Percentiles rank a stretch among this genome's conserved stretches.
These are phyloP conservation scores for Pythium biforme DNA, from an alignment of 352 stramenopile genomes.

Conservation along the genomic window DNA sequence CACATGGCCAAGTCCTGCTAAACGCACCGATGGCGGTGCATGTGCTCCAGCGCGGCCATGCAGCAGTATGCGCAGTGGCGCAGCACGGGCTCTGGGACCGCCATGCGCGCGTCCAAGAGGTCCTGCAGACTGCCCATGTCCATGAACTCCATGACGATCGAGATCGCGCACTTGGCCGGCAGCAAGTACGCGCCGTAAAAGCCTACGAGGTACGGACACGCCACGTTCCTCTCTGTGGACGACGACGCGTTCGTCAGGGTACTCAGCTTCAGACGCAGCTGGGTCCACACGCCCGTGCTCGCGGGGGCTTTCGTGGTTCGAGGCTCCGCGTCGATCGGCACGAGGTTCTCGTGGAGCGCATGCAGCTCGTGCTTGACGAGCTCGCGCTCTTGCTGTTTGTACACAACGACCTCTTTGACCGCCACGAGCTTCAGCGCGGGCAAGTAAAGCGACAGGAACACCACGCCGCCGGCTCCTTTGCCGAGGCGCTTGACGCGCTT, in stretches of 20 bases:
- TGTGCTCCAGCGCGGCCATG: slow-evolving; percentile 77
- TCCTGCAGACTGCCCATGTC: slow-evolving; percentile 88
- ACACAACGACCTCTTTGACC: slow-evolving; percentile 83
- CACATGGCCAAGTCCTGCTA: too few relatives aligned
- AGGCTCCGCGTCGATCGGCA: slow-evolving; percentile 45
- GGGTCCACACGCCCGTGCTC: slow-evolving; percentile 11
- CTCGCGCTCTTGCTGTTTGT: slow-evolving; percentile 73
- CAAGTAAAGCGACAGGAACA: slow-evolving; percentile 84
- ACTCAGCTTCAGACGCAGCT: slow-evolving; percentile 17
- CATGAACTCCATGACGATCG: slow-evolving; percentile 93
- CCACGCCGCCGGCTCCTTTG: slow-evolving; percentile 80
- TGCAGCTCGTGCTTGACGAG: slow-evolving; percentile 88
- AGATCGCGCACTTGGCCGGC: slow-evolving; percentile 66
- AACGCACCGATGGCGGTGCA: slow-evolving; percentile 71
- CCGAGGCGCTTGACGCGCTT: slow-evolving; percentile 71
- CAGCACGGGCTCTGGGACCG: slow-evolving; percentile 57
- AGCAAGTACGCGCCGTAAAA: slow-evolving; percentile 90
- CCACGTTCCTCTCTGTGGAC: background rate
- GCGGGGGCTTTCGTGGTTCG: slow-evolving; percentile 6
- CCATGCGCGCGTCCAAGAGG: slow-evolving; percentile 45
- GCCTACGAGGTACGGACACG: slow-evolving; percentile 80
- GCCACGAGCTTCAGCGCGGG: slow-evolving; percentile 83
- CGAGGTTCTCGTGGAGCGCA: slow-evolving; percentile 81
- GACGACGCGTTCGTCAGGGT: slow-evolving; percentile 5
- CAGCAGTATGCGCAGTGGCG: slow-evolving; percentile 81